Evolutionary conservation across 768 basidiomycete species (phyloP).

Genomic region (Kondoa subrosea): DNA sequence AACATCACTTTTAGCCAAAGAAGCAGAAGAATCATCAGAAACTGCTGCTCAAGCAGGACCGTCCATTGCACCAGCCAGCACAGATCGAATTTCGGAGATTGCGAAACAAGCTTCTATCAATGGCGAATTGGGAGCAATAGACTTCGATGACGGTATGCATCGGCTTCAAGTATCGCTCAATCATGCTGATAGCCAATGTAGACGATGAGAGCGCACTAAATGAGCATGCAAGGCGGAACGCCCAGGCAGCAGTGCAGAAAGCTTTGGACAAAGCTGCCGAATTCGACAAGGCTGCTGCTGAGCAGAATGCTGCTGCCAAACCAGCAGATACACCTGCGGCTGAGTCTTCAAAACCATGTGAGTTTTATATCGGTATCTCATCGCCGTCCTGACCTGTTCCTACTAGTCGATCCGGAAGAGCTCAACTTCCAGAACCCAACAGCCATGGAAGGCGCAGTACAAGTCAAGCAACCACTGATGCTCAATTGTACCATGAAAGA

Average conservation of each 20-base stretch:
- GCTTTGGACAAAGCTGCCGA: constrained; percentile 62
- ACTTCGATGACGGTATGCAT: constrained; percentile 72
- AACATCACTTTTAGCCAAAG: constrained; percentile 26
- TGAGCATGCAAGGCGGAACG: constrained; percentile 68
- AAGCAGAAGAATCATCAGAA: constrained; percentile 33
- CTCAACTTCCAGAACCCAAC: constrained; percentile 99
- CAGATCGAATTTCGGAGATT: background rate
- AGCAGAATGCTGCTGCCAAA: constrained; percentile 56
- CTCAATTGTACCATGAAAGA: constrained; percentile 92
- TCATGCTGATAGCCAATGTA: constrained; percentile 29
- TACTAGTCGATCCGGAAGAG: constrained; percentile 77
- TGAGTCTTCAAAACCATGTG: background rate
- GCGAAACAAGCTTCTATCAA: constrained; percentile 27
- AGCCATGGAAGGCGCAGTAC: constrained; percentile 32
- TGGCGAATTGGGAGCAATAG: constrained; percentile 48
- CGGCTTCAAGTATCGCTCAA: constrained; percentile 12
- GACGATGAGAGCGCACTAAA: constrained; percentile 77
- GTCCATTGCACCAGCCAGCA: background rate
- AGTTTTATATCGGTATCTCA: background rate
- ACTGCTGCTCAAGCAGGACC: constrained; percentile 17
- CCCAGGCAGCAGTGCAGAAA: constrained; percentile 66
- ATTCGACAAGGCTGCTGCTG: constrained; percentile 68
- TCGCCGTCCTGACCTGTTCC: background rate
- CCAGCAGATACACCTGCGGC: constrained; percentile 17
- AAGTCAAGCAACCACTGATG: constrained; percentile 79